Evolutionary conservation across 257 asterid species (phyloP).

Genomic region (Solanum peruvianum): DNA sequence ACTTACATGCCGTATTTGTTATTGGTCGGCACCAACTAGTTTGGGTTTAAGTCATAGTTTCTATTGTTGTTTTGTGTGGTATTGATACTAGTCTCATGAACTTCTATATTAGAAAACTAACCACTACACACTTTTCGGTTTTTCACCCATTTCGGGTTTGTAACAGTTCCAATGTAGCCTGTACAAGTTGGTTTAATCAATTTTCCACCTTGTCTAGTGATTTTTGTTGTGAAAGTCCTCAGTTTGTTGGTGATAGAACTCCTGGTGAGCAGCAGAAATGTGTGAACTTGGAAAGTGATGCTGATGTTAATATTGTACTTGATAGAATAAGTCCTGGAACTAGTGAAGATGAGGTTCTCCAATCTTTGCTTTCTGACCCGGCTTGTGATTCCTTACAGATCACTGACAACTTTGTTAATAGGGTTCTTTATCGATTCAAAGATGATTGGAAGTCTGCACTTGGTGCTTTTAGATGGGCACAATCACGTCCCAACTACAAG

Average conservation of each 20-base stretch:
- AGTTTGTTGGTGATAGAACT: conserved; percentile 2
- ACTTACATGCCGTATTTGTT: not conserved
- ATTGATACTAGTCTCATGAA: conserved; percentile 20
- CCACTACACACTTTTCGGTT: not conserved
- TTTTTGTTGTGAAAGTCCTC: not conserved
- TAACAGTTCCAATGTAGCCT: not conserved
- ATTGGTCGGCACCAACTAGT: not conserved
- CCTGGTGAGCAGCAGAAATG: conserved; percentile 10
- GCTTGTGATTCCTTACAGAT: conserved; percentile 25
- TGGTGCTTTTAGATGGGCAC: conserved; percentile 74
- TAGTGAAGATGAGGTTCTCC: conserved; percentile 36
- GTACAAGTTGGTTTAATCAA: not conserved
- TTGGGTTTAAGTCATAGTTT: not conserved
- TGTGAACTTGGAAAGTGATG: conserved; percentile 6
- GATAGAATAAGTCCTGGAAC: conserved; percentile 27
- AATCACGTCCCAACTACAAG: conserved; percentile 29
- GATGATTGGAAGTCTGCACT: conserved; percentile 85
- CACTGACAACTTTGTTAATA: conserved; percentile 29
- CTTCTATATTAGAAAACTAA: conserved; percentile 14
- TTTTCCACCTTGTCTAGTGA: conserved; percentile 16
- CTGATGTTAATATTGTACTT: conserved; percentile 33
- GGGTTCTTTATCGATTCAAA: conserved; percentile 59
- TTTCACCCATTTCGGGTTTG: not conserved
- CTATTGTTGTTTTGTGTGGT: not conserved
- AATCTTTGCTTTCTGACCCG: conserved; percentile 32